Conservation (phyloP, 768 basidiomycete genomes). For the Crepidotus variabilis region DNA sequence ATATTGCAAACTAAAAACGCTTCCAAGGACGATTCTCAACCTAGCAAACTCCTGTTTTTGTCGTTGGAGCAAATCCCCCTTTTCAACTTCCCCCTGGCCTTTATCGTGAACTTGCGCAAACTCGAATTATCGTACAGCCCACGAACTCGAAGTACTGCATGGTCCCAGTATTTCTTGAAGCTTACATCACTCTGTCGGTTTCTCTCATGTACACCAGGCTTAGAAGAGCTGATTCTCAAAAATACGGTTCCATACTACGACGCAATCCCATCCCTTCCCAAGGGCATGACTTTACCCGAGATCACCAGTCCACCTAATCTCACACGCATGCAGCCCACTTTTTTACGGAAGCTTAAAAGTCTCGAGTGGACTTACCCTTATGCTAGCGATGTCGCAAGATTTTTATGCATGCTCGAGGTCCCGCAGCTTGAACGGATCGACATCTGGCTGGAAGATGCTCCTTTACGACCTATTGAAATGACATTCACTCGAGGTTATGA, state of each 20-base stretch:
- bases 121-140: conserved; percentile 40
- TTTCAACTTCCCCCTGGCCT: conserved; percentile 29
- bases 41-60: conserved; percentile 27
- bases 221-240: conserved; percentile 39
- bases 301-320: background rate
- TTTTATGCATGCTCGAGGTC: conserved; percentile 37
- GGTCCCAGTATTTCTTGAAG: conserved; percentile 28
- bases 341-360: conserved; percentile 35
- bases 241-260: conserved; percentile 39
- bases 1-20: background rate
- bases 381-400: conserved; percentile 35
- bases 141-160: conserved; percentile 15
- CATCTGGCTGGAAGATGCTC: conserved; percentile 34
- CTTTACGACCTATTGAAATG: conserved; percentile 3
- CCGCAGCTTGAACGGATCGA: conserved; percentile 42
- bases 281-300: background rate
- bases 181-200: conserved; percentile 37
- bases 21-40: conserved; percentile 3
- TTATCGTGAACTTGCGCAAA: conserved; percentile 34
- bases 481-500: background rate
- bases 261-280: conserved; percentile 8
- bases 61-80: conserved; percentile 40
- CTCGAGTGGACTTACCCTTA: conserved; percentile 47
- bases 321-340: conserved; percentile 22
- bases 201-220: conserved; percentile 31